Percentiles rank a stretch among this genome's conserved stretches.
Conservation (phyloP, 345 rosid genomes). For the Limnanthes douglasii region DNA sequence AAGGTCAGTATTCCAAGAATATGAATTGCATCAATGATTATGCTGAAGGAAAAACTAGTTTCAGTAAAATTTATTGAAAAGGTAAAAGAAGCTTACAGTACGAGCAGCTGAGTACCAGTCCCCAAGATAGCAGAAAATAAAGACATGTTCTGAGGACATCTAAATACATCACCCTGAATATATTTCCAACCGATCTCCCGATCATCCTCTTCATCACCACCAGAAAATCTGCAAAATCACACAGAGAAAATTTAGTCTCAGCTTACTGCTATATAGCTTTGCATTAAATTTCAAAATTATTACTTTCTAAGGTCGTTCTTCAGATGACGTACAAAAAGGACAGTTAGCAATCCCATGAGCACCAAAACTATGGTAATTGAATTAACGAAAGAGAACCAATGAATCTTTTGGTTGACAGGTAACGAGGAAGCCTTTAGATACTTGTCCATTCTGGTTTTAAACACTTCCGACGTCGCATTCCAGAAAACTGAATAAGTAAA, state of each 20-base stretch:
- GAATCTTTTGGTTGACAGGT: constrained; percentile 40
- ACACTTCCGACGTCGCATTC: constrained; percentile 38
- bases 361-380: constrained; percentile 32
- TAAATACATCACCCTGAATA: constrained; percentile 58
- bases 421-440: constrained; percentile 36
- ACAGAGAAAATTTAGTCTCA: neutral
- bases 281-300: too few species aligned
- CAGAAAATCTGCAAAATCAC: constrained; percentile 10
- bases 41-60: too few species aligned
- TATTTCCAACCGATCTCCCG: constrained; percentile 74
- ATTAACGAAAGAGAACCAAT: constrained; percentile 61
- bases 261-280: too few species aligned
- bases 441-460: constrained; percentile 45
- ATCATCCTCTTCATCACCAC: constrained; percentile 64
- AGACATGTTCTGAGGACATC: constrained; percentile 43
- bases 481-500: constrained; percentile 72
- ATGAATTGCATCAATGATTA: too few species aligned
- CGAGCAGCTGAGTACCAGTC: constrained; percentile 56
- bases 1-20: too few species aligned
- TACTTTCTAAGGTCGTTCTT: constrained; percentile 64
- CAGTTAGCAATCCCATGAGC: constrained; percentile 36
- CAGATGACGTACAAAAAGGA: constrained; percentile 44
- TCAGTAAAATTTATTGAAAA: too few species aligned
- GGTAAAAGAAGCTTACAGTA: constrained; percentile 36
- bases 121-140: constrained; percentile 71